Evolutionary conservation across 2,329 filamentous ascomycete species (phyloP), one percentile per base, ranked within the genome.

Genomic region (Trichoderma polysporum): DNA sequence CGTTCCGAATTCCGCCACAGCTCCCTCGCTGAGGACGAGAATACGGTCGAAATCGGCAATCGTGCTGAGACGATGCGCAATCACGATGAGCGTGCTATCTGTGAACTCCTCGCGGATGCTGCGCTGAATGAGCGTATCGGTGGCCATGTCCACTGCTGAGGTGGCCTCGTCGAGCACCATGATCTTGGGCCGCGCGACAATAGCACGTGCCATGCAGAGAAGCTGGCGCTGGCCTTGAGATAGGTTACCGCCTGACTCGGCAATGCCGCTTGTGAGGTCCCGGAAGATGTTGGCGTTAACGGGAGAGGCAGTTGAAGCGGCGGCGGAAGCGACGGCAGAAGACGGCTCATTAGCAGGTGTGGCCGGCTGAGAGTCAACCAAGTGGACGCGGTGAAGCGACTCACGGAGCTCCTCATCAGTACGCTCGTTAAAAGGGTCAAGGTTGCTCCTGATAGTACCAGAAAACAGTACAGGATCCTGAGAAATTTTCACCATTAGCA

Each of bases 151-250:
- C 2, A 94, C 90, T 0, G 91, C 90, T 3, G 86, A 90, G 0
- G 91, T 94, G 0, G 91, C 91, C 79, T 94, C 91, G 74, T 94
- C 91, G 1, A 94, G 84, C 1, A 94, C 87, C 86, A 94, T 90
- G 71, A 94, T 88, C 74, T 90, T 90, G 3, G 91, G 90, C 0
- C 88, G 84, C 0, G 87, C 84, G 27, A 92, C 87, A 71, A 93
- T 92, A 59, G 88, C 90, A 59, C 88, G 88, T 0, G 90, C 90
- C 4, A 92, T 86, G 73, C 90, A 92, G 41, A 93, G 84, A 0
- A 93, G 87, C 76, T 93, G 91, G 2, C 91, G 85, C 76, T 93
- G 91, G 31, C 91, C 90, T 74, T 92, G 90, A 0, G 89, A 91
- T 19, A 93, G 82, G 74, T 93, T 93, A 4, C 90, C 84, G 0